Evolutionary conservation across 306 rosid genomes (phyloP), one percentile per base, ranked within the genome.

Genomic region (Trifolium fragiferum): DNA sequence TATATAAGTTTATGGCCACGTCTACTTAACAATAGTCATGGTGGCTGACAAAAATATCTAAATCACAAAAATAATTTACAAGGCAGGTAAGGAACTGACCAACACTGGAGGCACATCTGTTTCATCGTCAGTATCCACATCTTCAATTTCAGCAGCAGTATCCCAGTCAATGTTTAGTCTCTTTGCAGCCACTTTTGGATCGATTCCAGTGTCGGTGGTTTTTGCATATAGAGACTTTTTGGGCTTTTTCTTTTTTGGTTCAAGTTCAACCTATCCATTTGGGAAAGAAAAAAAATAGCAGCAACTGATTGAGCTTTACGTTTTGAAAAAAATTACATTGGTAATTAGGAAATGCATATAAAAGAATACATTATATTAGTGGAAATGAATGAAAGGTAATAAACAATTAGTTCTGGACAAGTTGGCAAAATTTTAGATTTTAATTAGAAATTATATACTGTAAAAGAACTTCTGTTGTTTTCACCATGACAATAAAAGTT

Each of bases 121-220:
- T n/a, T 90, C 93, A 62, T 87, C 86, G 10, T 72, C 84, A 19
- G 1, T 79, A 68, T 77, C 81, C 21, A 74, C 46, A 51, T 89
- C 97, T 41, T 89, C 95, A 70, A 92, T 79, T 78, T 94, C 97
- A 61, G 99, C 97, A 20, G 96, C 99, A 60, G 96, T 77, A 87
- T 94, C 97, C 99, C 99, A 94, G 75, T 94, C 99, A 23, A 78
- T 35, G 11, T 92, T 90, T 71, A 94, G 82, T 75, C 87, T 88
- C 85, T 84, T 92, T 20, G 99, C 99, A 74, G 89, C 96, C 82
- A 78, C 85, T 79, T 77, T 59, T 74, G 93, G 97, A 87, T 94
- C 75, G 6, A 94, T 78, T 78, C 99, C 97, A 1, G 96, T 94
- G 82, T 90, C 97, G 0, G 99, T 92, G 53, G 90, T 89, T 82